phyloP scores from a whole-genome alignment of 1,139 yeast species.

The Kodamaea derodonti region DNA sequence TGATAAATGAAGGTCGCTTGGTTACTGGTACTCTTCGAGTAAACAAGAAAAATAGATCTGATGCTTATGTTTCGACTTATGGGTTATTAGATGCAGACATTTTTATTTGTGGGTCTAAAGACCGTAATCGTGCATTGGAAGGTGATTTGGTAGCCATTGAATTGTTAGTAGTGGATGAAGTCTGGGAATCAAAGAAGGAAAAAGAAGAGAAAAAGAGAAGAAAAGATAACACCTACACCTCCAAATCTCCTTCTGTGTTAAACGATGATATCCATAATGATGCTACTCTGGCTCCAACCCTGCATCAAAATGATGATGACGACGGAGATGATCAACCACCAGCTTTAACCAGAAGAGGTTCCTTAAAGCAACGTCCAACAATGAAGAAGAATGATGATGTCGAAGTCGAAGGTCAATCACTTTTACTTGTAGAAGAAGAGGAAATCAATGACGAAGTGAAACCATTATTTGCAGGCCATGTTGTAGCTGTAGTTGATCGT shows the following conservation, averaged over 20 bases:
- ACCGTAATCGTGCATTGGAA: slow-evolving; percentile 94
- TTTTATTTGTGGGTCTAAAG: slow-evolving; percentile 97
- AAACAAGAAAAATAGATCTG: slow-evolving; percentile 92
- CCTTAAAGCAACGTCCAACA: slow-evolving; percentile 93
- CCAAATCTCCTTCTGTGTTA: slow-evolving; percentile 37
- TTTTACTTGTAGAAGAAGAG: slow-evolving; percentile 88
- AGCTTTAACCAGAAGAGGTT: slow-evolving; percentile 76
- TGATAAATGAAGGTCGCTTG: slow-evolving; percentile 83
- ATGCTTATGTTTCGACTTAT: slow-evolving; percentile 95
- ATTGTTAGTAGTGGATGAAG: slow-evolving; percentile 90
- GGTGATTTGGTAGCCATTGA: slow-evolving; percentile 97
- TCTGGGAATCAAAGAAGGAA: slow-evolving; percentile 94
- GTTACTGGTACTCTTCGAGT: slow-evolving; percentile 93
- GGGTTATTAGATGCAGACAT: slow-evolving; percentile 94
- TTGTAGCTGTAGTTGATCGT: slow-evolving; percentile 95
- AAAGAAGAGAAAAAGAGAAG: slow-evolving; percentile 96
- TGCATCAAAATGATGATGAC: slow-evolving; percentile 12
- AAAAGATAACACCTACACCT: slow-evolving; percentile 54
- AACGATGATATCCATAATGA: slow-evolving; percentile 68
- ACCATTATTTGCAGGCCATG: slow-evolving; percentile 96
- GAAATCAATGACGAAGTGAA: slow-evolving; percentile 89
- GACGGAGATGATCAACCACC: slow-evolving; percentile 17
- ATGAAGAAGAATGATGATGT: slow-evolving; percentile 97
- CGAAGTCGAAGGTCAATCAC: slow-evolving; percentile 96
- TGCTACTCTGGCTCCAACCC: slow-evolving; percentile 48